Percentiles rank a stretch among this genome's conserved stretches.
Conservation (phyloP, 805 yeast species). For the Nakazawaea molendinolei region DNA sequence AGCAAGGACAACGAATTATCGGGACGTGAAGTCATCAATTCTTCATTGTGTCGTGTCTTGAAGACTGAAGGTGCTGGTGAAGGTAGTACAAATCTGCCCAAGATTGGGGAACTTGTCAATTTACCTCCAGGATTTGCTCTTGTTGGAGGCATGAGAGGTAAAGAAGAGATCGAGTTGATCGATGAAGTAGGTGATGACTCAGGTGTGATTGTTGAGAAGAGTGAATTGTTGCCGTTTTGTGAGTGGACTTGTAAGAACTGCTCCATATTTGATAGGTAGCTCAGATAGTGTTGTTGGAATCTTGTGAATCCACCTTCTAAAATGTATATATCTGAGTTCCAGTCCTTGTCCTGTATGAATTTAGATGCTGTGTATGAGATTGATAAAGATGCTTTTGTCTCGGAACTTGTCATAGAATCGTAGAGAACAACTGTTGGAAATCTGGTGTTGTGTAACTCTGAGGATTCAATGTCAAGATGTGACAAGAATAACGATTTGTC, state of each 20-base stretch:
- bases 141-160: constrained; percentile 6
- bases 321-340: constrained; percentile 35
- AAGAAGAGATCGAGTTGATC: constrained; percentile 18
- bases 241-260: constrained; percentile 14
- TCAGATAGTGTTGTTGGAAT: constrained; percentile 22
- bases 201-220: neutral
- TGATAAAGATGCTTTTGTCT: constrained; percentile 26
- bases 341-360: constrained; percentile 31
- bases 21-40: constrained; percentile 24
- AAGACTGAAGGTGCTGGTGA: constrained; percentile 31
- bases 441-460: constrained; percentile 14
- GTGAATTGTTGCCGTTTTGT: constrained; percentile 12
- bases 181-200: constrained; percentile 12
- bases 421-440: constrained; percentile 43
- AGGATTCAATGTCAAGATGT: constrained; percentile 23
- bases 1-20: constrained; percentile 21
- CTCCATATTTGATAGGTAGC: neutral
- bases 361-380: constrained; percentile 42
- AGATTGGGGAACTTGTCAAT: constrained; percentile 27
- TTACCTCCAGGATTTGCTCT: constrained; percentile 12
- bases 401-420: constrained; percentile 34
- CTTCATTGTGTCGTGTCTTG: constrained; percentile 49
- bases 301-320: constrained; percentile 34
- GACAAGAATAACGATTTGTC: constrained; percentile 39
- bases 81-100: constrained; percentile 52